Percentiles rank a stretch among this genome's conserved stretches.
Conservation (phyloP, 176 grass and related monocot species). For the Aechmea fasciata region DNA sequence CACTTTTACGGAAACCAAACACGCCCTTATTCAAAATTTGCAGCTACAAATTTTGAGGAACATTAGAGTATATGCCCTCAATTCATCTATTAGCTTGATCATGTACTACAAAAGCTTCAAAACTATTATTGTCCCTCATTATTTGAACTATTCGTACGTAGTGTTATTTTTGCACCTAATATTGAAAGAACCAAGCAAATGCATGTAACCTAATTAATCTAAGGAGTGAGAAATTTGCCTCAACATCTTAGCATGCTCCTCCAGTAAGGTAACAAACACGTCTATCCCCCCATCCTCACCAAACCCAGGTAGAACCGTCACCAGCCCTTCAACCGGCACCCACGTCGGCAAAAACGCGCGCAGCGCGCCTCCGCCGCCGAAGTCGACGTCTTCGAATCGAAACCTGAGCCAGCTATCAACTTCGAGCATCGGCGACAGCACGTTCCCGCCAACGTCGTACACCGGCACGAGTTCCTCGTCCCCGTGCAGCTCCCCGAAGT, state of each 20-base stretch:
- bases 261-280: slow-evolving; percentile 28
- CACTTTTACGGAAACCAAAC: too few species aligned
- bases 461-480: slow-evolving; percentile 21
- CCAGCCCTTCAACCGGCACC: slow-evolving; percentile 32
- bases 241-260: slow-evolving; percentile 29
- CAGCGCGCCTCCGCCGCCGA: slow-evolving; percentile 29
- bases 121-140: too few species aligned
- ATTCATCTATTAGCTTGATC: too few species aligned
- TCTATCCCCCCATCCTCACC: slow-evolving; percentile 28
- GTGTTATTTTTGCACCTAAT: not conserved
- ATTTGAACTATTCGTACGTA: too few species aligned
- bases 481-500: slow-evolving; percentile 32
- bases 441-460: slow-evolving; percentile 4
- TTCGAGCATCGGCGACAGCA: slow-evolving; percentile 27
- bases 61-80: too few species aligned
- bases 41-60: too few species aligned
- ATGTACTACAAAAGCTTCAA: too few species aligned
- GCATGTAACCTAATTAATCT: slow-evolving; percentile 12
- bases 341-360: slow-evolving; percentile 26
- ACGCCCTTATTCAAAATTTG: too few species aligned
- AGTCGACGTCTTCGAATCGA: slow-evolving; percentile 28
- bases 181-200: not conserved
- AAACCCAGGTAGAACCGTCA: slow-evolving; percentile 34
- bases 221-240: slow-evolving; percentile 28
- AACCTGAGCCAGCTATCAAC: slow-evolving; percentile 42